Percentiles rank a stretch among this genome's conserved stretches.
These are phyloP conservation scores for Trichopus zeylanicus DNA, from an alignment of 116 monocot genomes.

Conservation along the genomic window DNA sequence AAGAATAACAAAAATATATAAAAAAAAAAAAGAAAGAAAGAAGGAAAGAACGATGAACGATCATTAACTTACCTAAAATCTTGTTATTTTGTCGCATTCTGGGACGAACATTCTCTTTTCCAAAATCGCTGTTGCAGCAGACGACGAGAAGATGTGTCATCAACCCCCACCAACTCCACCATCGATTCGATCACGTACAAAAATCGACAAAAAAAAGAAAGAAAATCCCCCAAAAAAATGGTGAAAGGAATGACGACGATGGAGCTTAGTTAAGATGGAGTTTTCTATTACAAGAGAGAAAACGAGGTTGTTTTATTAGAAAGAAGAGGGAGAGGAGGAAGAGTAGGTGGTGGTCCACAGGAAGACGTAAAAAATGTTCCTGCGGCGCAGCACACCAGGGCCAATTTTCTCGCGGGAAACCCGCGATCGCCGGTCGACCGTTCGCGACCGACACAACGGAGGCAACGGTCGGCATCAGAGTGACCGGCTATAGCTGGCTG, in stretches of 20 bases:
- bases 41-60: neutral
- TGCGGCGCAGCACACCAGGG: slow-evolving; percentile 2
- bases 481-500: slow-evolving; percentile 6
- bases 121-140: neutral
- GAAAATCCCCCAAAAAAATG: neutral
- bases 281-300: slow-evolving; percentile 9
- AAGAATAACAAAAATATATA: too few relatives aligned
- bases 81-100: slow-evolving; percentile 33
- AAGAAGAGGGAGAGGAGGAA: neutral
- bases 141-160: slow-evolving; percentile 11
- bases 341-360: neutral
- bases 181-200: neutral
- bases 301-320: neutral
- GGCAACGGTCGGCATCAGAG: neutral
- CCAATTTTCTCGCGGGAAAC: slow-evolving; percentile 20
- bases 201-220: neutral
- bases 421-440: slow-evolving; percentile 11
- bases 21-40: too few relatives aligned
- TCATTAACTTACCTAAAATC: slow-evolving; percentile 27
- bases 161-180: slow-evolving; percentile 14
- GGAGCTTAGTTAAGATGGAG: slow-evolving; percentile 9
- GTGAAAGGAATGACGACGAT: neutral
- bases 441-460: slow-evolving; percentile 9
- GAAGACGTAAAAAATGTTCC: neutral
- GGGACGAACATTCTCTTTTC: neutral